These are phyloP conservation scores for Yamadazyma olivae DNA, from an alignment of 805 yeast species.

Conservation along the genomic window DNA sequence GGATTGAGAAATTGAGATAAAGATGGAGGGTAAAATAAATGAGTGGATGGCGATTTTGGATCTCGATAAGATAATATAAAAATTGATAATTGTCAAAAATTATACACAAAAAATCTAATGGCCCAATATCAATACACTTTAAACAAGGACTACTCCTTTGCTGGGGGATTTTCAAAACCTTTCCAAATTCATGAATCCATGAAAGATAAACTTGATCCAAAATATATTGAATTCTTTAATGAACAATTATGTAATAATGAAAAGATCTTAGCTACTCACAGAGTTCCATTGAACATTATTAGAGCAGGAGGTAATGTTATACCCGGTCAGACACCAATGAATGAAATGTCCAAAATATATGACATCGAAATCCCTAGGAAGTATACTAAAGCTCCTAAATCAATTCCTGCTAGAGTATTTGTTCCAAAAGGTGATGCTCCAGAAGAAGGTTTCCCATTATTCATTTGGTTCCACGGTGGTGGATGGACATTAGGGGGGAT, in stretches of 20 bases:
- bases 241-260: conserved; percentile 20
- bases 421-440: conserved; percentile 33
- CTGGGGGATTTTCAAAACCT: conserved; percentile 28
- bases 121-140: conserved; percentile 16
- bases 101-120: too few species aligned
- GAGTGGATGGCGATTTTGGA: too few species aligned
- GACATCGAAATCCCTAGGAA: conserved; percentile 31
- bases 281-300: conserved; percentile 26
- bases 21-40: too few species aligned
- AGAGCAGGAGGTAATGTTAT: conserved; percentile 37
- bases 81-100: too few species aligned
- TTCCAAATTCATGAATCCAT: conserved; percentile 26
- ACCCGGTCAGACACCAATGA: conserved; percentile 38
- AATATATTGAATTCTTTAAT: conserved; percentile 35
- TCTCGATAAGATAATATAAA: too few species aligned
- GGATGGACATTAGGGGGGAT: conserved; percentile 44
- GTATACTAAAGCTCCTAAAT: conserved; percentile 18
- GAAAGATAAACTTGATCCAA: conserved; percentile 30
- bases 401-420: conserved; percentile 33
- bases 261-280: conserved; percentile 31
- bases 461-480: conserved; percentile 44
- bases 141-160: conserved; percentile 19
- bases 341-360: conserved; percentile 20
- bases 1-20: too few species aligned
- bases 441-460: conserved; percentile 33